Evolutionary conservation across 192 early-diverging fungal species (phyloP), one percentile per base, ranked within the genome.

Genomic region (Fimicolochytrium jonesii): DNA sequence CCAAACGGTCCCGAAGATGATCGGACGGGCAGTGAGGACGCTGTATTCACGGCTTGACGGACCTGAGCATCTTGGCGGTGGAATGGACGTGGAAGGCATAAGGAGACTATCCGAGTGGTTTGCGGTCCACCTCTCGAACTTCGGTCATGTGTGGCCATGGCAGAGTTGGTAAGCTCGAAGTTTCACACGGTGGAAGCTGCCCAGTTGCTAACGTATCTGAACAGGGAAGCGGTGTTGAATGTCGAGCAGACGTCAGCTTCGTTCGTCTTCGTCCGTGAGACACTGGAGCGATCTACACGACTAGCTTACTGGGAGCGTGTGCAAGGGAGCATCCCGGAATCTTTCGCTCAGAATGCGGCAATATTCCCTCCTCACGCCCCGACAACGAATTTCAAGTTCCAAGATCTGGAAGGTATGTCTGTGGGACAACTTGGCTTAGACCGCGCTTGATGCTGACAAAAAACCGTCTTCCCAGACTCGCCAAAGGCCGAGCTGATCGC

Each of bases 81-180:
- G 76, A 1, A 83, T 89, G 86, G 95, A 98, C 69, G 83, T 89
- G 31, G 93, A 94, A 71, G 88, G 86, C 66, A 77, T 93, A 29
- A 77, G 86, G 66, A 77, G 94, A 26, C 79, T 97, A 42, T 82
- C 83, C 55, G 88, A 88, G 61, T 95, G 91, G 90, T 90, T 98
- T 74, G 81, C 89, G 0, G 84, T 90, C 52, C 93, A 95, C 72
- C 72, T 98, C 46, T 93, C 91, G 69, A 97, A 97, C 74, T 93
- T 95, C 81, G 86, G 79, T 11, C 94, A 86, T 72, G 76, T 82
- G 26, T 96, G 92, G 92, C 84, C 89, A 61, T 96, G 93, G 93
- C 53, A 64, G 25, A 86, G 80, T 56, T 98, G 93, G 95, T 74
- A 62, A 48, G 61, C 25, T 23, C n/a, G n/a, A n/a, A n/a, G n/a